Evolutionary conservation across 1,139 yeast species (phyloP).

Genomic region (Suhomyces atakaporum): DNA sequence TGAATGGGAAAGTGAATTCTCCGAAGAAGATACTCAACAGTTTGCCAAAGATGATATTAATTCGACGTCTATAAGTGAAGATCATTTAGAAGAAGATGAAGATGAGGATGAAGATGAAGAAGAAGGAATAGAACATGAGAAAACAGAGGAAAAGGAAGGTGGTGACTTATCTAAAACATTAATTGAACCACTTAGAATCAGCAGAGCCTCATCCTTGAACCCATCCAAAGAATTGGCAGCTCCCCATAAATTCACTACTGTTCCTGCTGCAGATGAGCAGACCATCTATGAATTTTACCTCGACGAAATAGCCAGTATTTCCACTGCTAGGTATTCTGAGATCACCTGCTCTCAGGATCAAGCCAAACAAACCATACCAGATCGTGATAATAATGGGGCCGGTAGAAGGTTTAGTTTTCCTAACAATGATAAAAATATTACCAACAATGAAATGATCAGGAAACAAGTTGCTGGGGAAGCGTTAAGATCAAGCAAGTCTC

Average conservation of each 20-base stretch:
- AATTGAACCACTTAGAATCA: constrained; percentile 11
- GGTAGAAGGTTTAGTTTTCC: constrained; percentile 45
- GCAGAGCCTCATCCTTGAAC: constrained; percentile 12
- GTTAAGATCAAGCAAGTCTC: constrained; percentile 17
- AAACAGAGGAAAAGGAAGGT: constrained; percentile 6
- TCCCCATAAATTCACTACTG: background rate
- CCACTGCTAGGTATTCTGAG: constrained; percentile 18
- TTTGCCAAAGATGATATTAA: constrained; percentile 1
- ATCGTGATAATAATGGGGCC: constrained; percentile 34
- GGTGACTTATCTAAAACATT: constrained; percentile 12
- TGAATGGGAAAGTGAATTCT: constrained; percentile 9
- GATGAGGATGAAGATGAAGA: background rate
- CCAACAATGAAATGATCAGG: constrained; percentile 31
- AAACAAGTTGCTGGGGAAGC: constrained; percentile 14
- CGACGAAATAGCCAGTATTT: constrained; percentile 16
- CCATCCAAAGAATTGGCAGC: constrained; percentile 2
- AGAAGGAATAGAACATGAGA: background rate
- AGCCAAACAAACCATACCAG: constrained; percentile 12
- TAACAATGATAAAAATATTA: constrained; percentile 34
- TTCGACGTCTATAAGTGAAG: background rate
- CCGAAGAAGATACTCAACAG: background rate
- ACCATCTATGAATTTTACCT: constrained; percentile 17
- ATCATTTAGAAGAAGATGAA: too few species aligned
- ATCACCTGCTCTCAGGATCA: constrained; percentile 11
- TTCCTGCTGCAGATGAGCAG: constrained; percentile 10